These are phyloP conservation scores for Tolypocladium tundrense DNA, from an alignment of 2,329 filamentous ascomycete species.

Conservation along the genomic window DNA sequence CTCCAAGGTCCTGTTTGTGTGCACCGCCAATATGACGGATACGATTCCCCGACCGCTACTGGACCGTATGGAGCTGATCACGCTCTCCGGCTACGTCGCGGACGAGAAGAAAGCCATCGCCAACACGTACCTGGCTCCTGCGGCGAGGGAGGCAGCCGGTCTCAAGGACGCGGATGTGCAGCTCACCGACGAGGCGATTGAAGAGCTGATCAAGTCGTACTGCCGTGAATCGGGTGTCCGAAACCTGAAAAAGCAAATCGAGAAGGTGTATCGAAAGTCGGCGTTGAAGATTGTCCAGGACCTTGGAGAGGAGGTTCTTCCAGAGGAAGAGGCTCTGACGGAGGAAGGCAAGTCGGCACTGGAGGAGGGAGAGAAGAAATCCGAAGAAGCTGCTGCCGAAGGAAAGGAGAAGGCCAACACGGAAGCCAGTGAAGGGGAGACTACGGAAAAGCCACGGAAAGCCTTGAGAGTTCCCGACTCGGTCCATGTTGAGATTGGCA, in stretches of 20 bases:
- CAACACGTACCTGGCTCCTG: slow-evolving; percentile 81
- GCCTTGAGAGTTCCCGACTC: slow-evolving; percentile 74
- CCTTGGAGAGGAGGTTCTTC: slow-evolving; percentile 71
- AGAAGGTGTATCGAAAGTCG: slow-evolving; percentile 96
- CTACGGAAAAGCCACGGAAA: slow-evolving; percentile 59
- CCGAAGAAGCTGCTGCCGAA: slow-evolving; percentile 40
- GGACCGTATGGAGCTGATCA: slow-evolving; percentile 96
- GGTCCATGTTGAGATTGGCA: slow-evolving; percentile 78
- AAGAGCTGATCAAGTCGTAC: slow-evolving; percentile 97
- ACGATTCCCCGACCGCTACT: slow-evolving; percentile 90
- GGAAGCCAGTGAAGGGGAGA: slow-evolving; percentile 25
- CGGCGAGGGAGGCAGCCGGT: slow-evolving; percentile 88
- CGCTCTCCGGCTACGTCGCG: slow-evolving; percentile 89
- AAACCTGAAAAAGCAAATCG: slow-evolving; percentile 98
- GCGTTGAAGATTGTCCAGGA: slow-evolving; percentile 96
- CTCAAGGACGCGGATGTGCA: slow-evolving; percentile 83
- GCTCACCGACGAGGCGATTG: slow-evolving; percentile 78
- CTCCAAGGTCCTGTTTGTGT: slow-evolving; percentile 96
- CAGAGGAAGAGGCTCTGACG: slow-evolving; percentile 73
- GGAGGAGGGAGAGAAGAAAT: slow-evolving; percentile 59
- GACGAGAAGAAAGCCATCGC: slow-evolving; percentile 99
- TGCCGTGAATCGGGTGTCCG: slow-evolving; percentile 94
- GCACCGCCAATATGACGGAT: slow-evolving; percentile 97
- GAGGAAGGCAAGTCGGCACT: slow-evolving; percentile 74
- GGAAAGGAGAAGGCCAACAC: slow-evolving; percentile 15